Conservation (phyloP, 257 asterid genomes). For the Jacaranda mimosifolia region DNA sequence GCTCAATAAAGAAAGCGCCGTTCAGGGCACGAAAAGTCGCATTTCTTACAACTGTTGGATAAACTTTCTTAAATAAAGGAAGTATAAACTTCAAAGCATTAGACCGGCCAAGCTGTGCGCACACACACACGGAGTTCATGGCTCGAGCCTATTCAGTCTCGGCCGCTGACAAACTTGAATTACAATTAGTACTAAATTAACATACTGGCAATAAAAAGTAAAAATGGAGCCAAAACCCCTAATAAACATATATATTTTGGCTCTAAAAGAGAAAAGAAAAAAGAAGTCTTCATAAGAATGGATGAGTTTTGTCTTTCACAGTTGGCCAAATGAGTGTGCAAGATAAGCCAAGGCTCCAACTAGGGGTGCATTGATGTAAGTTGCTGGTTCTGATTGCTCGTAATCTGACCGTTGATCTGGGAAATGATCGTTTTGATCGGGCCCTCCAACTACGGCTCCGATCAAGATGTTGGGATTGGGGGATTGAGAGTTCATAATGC, state of each 20-base stretch:
- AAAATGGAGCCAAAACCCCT: slow-evolving; percentile 28
- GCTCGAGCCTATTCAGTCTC: slow-evolving; percentile 7
- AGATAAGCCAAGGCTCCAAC: slow-evolving; percentile 88
- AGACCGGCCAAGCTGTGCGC: not conserved
- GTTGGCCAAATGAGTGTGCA: slow-evolving; percentile 96
- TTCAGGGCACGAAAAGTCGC: slow-evolving; percentile 37
- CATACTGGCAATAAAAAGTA: not conserved
- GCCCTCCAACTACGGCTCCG: slow-evolving; percentile 96
- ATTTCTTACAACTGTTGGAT: slow-evolving; percentile 25
- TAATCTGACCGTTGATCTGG: slow-evolving; percentile 88
- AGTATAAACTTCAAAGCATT: not conserved
- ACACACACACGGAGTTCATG: not conserved
- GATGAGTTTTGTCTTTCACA: slow-evolving; percentile 41
- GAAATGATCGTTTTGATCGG: slow-evolving; percentile 81
- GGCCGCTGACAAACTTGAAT: not conserved
- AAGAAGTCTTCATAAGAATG: not conserved
- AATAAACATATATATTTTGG: slow-evolving; percentile 30
- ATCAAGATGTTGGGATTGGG: slow-evolving; percentile 80
- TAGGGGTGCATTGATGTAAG: slow-evolving; percentile 93
- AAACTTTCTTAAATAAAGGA: not conserved
- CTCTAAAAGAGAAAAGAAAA: not conserved
- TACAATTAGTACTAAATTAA: slow-evolving; percentile 4
- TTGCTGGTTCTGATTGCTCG: slow-evolving; percentile 96
- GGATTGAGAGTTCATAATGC: slow-evolving; percentile 58
- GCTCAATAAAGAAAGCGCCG: slow-evolving; percentile 38